Evolutionary conservation across 164 flowering plant genomes (phyloP), one percentile per base, ranked within the genome.

Genomic region (Paratinospora sagittata): DNA sequence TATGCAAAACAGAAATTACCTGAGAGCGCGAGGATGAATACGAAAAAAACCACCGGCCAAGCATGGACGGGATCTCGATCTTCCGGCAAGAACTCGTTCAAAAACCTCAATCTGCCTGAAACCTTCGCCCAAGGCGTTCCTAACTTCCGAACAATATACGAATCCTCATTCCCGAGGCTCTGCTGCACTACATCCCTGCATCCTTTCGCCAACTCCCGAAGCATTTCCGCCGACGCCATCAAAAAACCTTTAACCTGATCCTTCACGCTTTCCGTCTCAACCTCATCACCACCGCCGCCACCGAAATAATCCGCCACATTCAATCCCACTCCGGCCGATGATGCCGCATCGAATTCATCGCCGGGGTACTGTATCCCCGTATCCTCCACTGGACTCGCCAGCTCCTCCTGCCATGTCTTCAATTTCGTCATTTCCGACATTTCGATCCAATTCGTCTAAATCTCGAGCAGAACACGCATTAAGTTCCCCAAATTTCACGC

Each of bases 31-130:
- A 90, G 63, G 36, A 88, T 45, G 71, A 82, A 80, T 3, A 89
- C 92, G 71, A 83, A 74, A 57, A 83, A 67, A 3, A 92, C 77
- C 36, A 94, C 91, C 9, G 88, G 80, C 96, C 92, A 94, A 0
- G 85, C 86, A 76, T 89, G 91, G 33, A 71, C 69, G 16, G 97
- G 99, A 74, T 92, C 92, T 62, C 89, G 87, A 82, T 95, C 97
- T 80, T 95, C 99, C 0, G 99, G 97, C 86, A 95, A 79, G 70
- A 72, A 89, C 74, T 92, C 94, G 63, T 88, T 95, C 78, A 92
- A 63, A 63, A 84, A 84, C 16, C 85, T 86, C 72, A 95, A 72
- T 73, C 80, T 88, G 2, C 77, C 72, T 0, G 81, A 81, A 41
- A 85, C 87, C 72, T 79, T 80, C 16, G 75, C 81, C 68, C 79